Base-by-base conservation (phyloP, 441 rosid species). In the Populus hybrid region DNA sequence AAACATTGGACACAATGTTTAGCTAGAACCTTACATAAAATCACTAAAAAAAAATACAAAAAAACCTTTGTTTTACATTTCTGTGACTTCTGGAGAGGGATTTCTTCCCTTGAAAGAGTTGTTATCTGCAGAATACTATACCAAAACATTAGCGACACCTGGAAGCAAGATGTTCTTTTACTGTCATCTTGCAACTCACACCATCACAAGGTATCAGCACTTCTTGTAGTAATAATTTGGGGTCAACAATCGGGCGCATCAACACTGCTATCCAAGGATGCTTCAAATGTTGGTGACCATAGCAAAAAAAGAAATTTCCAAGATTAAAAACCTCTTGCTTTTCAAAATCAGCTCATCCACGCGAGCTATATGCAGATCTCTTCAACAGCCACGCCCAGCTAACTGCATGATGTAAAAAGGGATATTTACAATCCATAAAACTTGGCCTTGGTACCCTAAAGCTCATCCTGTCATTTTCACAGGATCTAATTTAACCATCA, bases 221-320 rank as follows among this genome's bases (percentile, higher is more conserved):
- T 85, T 81, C 85, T 85, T 81, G 67, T 71, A 73, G 77, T 65
- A 81, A 71, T 81, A 78, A 82, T 78, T 77, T 73, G 67, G 79
- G 82, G 82, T 79, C 75, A 79, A 8, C 78, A 81, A 24, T 57
- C 32, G n/a, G 34, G 78, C 78, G 84, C 92, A 85, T 80, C 85
- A 46, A 70, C 69, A 76, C 84, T 80, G 64, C 84, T 91, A n/a
- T n/a, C n/a, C n/a, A n/a, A n/a, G n/a, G n/a, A n/a, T 85, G 90
- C 90, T 85, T 88, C 83, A 23, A 81, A 81, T 74, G 81, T n/a
- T 79, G 71, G 82, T 81, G 84, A 80, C 78, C 87, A 82, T 84
- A 75, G 76, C 74, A 53, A 71, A 82, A 82, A 77, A 21, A n/a
- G 1, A 85, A 81, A 76, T n/a, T 76, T 78, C 75, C 79, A 75